These are phyloP conservation scores for Ceratocystis smalleyi DNA, from an alignment of 2,329 filamentous ascomycete genomes.

Conservation along the genomic window DNA sequence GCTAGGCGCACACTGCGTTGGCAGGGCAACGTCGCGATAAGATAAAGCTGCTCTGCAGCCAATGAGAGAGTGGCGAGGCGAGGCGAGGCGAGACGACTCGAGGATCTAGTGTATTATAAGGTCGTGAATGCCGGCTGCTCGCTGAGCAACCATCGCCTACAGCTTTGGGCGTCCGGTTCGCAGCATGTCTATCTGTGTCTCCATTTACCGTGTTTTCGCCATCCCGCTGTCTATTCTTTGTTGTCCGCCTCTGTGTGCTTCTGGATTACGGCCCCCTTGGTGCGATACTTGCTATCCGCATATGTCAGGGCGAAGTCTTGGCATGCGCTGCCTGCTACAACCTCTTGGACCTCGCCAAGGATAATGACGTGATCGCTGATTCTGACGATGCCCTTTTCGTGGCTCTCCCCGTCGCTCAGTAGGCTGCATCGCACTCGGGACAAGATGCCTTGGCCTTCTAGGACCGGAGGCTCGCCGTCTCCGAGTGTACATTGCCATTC, in stretches of 20 bases:
- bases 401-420: constrained; percentile 25
- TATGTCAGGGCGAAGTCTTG: constrained; percentile 34
- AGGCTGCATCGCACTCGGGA: constrained; percentile 33
- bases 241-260: constrained; percentile 16
- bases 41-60: background rate
- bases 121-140: background rate
- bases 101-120: too few species aligned
- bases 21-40: background rate
- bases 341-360: constrained; percentile 35
- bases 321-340: constrained; percentile 24
- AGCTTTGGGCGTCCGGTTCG: too few species aligned
- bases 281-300: constrained; percentile 34
- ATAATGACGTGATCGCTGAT: constrained; percentile 39
- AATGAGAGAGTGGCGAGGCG: background rate
- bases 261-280: constrained; percentile 26
- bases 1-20: background rate
- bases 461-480: constrained; percentile 26
- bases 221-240: constrained; percentile 1
- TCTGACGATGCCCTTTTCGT: constrained; percentile 27
- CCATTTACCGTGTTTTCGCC: background rate
- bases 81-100: too few species aligned
- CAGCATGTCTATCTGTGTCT: background rate
- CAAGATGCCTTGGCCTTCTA: constrained; percentile 37
- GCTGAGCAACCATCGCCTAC: background rate
- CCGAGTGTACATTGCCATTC: constrained; percentile 2